These are phyloP conservation scores for Lachnum nothofagi DNA, from an alignment of 2,329 filamentous ascomycete species.

Conservation along the genomic window DNA sequence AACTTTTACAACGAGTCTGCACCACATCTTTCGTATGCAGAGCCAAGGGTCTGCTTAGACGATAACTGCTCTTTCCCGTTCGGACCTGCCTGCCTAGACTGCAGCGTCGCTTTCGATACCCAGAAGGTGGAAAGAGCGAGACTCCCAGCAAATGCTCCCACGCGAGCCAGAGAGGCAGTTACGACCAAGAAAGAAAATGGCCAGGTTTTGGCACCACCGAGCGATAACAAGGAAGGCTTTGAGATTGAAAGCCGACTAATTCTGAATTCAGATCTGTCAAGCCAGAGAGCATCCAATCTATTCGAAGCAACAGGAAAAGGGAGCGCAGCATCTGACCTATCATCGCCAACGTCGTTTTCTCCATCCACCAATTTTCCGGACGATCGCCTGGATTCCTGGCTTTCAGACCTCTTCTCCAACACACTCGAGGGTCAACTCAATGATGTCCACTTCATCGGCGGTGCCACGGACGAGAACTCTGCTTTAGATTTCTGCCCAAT, in stretches of 20 bases:
- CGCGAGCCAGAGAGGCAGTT: not conserved
- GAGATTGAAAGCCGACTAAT: no score
- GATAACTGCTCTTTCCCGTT: conserved; percentile 13
- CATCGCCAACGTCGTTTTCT: not conserved
- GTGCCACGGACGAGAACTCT: conserved; percentile 6
- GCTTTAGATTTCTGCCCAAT: conserved; percentile 8
- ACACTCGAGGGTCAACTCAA: conserved; percentile 4
- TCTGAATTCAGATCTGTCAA: no score
- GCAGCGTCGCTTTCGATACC: not conserved
- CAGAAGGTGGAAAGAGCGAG: not conserved
- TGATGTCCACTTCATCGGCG: conserved; percentile 2
- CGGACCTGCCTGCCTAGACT: conserved; percentile 9
- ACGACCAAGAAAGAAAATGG: not conserved
- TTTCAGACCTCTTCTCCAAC: conserved; percentile 4
- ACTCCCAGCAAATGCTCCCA: not conserved
- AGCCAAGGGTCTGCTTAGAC: conserved; percentile 14
- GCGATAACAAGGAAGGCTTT: no score
- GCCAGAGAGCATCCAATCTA: no score
- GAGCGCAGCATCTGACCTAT: not conserved
- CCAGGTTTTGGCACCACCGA: no score
- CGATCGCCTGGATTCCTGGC: no score
- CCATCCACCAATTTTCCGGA: not conserved
- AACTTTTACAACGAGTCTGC: not conserved
- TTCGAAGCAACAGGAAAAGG: not conserved
- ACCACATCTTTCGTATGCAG: not conserved